Evolutionary conservation across 495 filamentous ascomycete species (phyloP), one percentile per base, ranked within the genome.

Genomic region (Cercophora samala): DNA sequence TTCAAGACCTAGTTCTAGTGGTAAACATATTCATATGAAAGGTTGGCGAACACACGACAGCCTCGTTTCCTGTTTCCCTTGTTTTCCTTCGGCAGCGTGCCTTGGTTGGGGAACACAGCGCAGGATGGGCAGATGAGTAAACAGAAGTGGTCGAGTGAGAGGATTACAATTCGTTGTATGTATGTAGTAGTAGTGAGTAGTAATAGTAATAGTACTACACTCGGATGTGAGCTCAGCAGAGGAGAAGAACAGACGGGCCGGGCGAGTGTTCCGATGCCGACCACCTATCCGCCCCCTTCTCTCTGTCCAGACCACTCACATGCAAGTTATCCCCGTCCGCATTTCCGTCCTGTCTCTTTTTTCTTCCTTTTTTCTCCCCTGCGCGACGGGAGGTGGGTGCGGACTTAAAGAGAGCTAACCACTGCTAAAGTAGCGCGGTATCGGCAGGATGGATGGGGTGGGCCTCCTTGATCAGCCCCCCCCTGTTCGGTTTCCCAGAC

Each of bases 381-480:
- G 37, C 6, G 37, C 37, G 37, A 46, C 11, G 37, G 37, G 37
- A 21, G 53, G 53, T 56, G 53, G 53, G n/a, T 4, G 22, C 37
- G 37, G 37, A 46, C 37, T 46, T 46, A 46, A n/a, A 46, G 37
- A 46, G 37, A 46, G 37, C 37, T 46, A 46, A 46, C 37, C n/a
- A 56, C 53, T 56, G 53, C n/a, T 19, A 56, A 56, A 21, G 53
- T 56, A 56, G 53, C 53, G 53, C 53, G 53, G 53, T 56, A 56
- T 56, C 53, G 53, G 53, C n/a, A 46, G 53, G 17, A 18, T 54
- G 19, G 52, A 54, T 17, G 52, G 17, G 52, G 52, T 54, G 52
- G 52, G 52, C 52, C 53, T 19, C 53, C 15, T 11, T 17, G 5
- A 18, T 46, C 37, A 46, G 5, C 11, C 37, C 37, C 37, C 37